Evolutionary conservation across 345 rosid species (phyloP), one percentile per base, ranked within the genome.

Genomic region (Gossypium anomalum): DNA sequence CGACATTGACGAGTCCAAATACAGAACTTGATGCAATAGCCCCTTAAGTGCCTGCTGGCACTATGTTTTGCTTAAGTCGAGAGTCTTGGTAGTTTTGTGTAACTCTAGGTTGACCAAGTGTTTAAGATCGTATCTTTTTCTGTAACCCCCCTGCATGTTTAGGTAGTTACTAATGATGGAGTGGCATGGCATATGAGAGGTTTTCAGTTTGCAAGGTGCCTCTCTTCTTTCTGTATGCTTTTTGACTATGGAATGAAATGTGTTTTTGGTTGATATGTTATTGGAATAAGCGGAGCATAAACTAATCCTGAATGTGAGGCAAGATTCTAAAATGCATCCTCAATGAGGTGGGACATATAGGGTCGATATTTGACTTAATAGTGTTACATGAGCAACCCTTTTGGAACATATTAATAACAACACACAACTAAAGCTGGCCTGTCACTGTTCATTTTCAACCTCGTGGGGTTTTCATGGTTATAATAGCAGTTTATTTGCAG

Each of bases 1-100:
- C 27, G 16, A 70, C 0, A 83, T 89, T 22, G 89, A 93, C 4
- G 95, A 93, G 80, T 88, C 97, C 77, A 91, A 90, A 82, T 84
- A 78, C 91, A 87, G 7, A 59, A 77, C 81, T 51, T 15, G 45
- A 17, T 12, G 34, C 19, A n/a, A 7, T 19, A 43, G 29, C 29
- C 53, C 41, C 25, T 34, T 60, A 60, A 25, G 61, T 25, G 17
- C 27, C n/a, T 12, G n/a, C 41, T 4, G 38, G 38, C 38, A 29
- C 38, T 29, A 6, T 4, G 38, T 29, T 29, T 60, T 13, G 17
- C 41, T 0, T 15, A 3, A 3, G 64, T 60, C 41, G 64, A 60
- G 41, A 15, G 67, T 60, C 64, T 25, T 60, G 13, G 3, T 60
- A 38, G 64, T 25, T 25, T 60, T 13, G 19, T 15, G 27, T 9